Evolutionary conservation across 805 yeast species (phyloP), one percentile per base, ranked within the genome.

Genomic region (Komagataella mondaviorum): DNA sequence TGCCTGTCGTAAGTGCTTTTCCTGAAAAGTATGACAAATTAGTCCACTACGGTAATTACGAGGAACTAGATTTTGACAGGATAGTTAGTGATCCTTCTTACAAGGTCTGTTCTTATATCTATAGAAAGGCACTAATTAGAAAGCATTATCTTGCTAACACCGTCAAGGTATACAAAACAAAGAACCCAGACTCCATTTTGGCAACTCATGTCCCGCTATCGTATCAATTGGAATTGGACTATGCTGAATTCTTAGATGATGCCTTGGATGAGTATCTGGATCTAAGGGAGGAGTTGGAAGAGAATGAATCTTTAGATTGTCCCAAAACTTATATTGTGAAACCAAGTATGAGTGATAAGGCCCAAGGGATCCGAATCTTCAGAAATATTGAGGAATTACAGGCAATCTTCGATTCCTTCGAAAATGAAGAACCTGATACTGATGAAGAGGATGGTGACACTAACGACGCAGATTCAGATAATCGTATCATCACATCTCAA

Each of bases 331-430:
- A 95, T 90, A 93, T 93, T 44, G 72, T 93, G 63, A 93, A 93
- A 63, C 99, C 99, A 14, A 82, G 96, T 56, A 89, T 93, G 96
- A 85, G 95, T 60, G 99, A 93, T 62, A 83, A 91, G 62, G 99
- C 96, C 8, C 96, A 93, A 63, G 99, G 99, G 0, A 91, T 93
- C 49, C 70, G 96, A 45, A 66, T 93, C 0, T 93, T 93, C 69
- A 74, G 73, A 51, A 81, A 89, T 0, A 72, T 88, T 43, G 87
- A 81, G 6, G 93, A 89, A 59, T 70, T 93, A 49, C 96, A 90
- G 64, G 75, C 66, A 3, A 82, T 91, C 3, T 91, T 93, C 64
- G 86, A 93, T 59, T 80, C 84, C 2, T 89, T 88, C 64, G 96
- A 90, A 58, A 91, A 82, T 55, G 84, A 72, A n/a, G 77, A 69